A percentile compares a stretch with the other conserved stretches of the same genome.
These are phyloP conservation scores for Speleostelium caveatum DNA, from an alignment of 78 protist species.

Conservation along the genomic window DNA sequence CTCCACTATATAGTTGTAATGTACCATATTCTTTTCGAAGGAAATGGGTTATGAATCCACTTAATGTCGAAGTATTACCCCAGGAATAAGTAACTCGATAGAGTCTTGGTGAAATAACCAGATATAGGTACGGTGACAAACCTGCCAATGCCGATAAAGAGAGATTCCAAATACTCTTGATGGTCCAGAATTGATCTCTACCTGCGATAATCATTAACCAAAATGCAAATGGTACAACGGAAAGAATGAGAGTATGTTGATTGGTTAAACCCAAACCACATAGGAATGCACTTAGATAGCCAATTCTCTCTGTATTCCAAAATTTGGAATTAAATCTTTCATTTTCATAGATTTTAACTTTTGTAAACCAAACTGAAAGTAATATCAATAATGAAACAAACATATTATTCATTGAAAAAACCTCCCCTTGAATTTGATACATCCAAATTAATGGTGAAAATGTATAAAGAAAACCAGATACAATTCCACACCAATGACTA, in stretches of 20 bases:
- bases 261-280: conserved; percentile 83
- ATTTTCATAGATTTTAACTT: conserved; percentile 45
- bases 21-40: conserved; percentile 90
- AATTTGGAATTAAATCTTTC: conserved; percentile 35
- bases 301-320: conserved; percentile 57
- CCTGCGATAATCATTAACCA: conserved; percentile 63
- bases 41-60: conserved; percentile 87
- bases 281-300: conserved; percentile 68
- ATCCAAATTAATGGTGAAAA: conserved; percentile 86
- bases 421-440: conserved; percentile 86
- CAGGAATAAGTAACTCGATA: conserved; percentile 62
- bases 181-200: conserved; percentile 43
- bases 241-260: conserved; percentile 89
- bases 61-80: conserved; percentile 40
- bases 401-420: conserved; percentile 89
- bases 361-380: conserved; percentile 41
- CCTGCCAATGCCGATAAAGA: conserved; percentile 51
- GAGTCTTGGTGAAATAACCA: conserved; percentile 48
- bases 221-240: conserved; percentile 67
- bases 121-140: conserved; percentile 80
- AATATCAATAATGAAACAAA: conserved; percentile 46
- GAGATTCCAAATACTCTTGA: background rate
- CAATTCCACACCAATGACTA: conserved; percentile 41
- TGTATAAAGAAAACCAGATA: conserved; percentile 67
- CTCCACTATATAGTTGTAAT: conserved; percentile 75